Evolutionary conservation across 257 asterid species (phyloP).

Genomic region (Solanum sejunctum): DNA sequence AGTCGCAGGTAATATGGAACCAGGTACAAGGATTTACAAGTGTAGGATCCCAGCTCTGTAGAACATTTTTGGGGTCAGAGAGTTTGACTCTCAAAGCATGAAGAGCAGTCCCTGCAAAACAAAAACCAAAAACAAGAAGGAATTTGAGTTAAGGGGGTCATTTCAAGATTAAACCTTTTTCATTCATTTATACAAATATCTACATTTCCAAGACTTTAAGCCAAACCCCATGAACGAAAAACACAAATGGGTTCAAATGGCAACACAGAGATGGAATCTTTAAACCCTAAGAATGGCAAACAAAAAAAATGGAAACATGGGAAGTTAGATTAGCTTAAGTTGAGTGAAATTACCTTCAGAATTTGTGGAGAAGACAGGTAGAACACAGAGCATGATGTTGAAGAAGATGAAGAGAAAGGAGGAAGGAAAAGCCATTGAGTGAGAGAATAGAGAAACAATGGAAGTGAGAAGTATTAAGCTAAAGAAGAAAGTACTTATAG

Average conservation of each 20-base stretch:
- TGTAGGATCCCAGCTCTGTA: conserved; percentile 95
- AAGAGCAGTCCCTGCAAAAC: conserved; percentile 58
- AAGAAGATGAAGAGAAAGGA: conserved; percentile 5
- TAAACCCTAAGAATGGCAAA: not conserved
- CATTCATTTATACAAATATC: not conserved
- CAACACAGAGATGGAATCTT: not conserved
- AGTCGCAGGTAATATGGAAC: conserved; percentile 86
- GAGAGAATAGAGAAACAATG: not conserved
- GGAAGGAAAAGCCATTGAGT: conserved; percentile 41
- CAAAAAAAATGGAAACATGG: not conserved
- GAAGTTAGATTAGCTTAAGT: not conserved
- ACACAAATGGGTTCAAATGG: not conserved
- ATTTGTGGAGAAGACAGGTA: conserved; percentile 41
- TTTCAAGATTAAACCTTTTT: not conserved
- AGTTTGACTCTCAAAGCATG: conserved; percentile 68
- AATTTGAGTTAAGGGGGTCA: not conserved
- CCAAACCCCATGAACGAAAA: not conserved
- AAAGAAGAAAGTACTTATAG: not conserved
- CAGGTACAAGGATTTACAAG: conserved; percentile 94
- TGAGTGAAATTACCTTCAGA: conserved; percentile 40
- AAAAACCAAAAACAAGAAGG: not conserved
- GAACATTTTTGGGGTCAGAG: conserved; percentile 66
- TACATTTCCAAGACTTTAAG: not conserved
- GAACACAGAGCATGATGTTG: conserved; percentile 19
- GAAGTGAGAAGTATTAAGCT: not conserved